phyloP scores from a whole-genome alignment of 2,329 filamentous ascomycete species.

The Clarireedia hainanense region DNA sequence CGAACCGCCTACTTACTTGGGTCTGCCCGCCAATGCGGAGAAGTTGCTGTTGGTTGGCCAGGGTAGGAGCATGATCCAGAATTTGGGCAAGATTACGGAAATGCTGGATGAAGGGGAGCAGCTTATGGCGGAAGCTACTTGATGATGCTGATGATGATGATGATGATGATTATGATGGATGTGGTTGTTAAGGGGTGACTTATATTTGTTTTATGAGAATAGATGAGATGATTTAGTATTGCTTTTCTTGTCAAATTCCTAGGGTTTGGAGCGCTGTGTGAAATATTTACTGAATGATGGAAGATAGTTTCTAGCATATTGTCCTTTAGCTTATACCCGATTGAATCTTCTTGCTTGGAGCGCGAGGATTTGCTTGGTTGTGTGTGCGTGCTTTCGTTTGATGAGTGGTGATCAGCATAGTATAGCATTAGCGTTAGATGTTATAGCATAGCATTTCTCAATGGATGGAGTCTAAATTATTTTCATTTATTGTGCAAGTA shows the following conservation, averaged over 20 bases:
- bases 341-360: background rate
- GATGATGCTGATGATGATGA: background rate
- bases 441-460: no score
- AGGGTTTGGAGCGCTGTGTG: background rate
- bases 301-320: background rate
- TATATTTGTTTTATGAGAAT: conserved; percentile 1
- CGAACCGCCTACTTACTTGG: conserved; percentile 91
- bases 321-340: background rate
- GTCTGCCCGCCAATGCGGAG: conserved; percentile 90
- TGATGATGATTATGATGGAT: background rate
- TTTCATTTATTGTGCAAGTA: no score
- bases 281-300: no score
- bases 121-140: conserved; percentile 59
- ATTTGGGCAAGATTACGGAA: conserved; percentile 77
- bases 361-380: background rate
- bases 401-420: background rate
- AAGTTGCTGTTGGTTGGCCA: conserved; percentile 86
- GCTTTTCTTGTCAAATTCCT: background rate
- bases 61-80: conserved; percentile 74
- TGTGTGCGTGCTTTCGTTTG: background rate
- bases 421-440: background rate
- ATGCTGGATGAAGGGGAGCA: conserved; percentile 92
- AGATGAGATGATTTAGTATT: background rate
- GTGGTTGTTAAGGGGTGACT: background rate
- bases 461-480: no score